These are phyloP conservation scores for Papiliotrema flavescens DNA, from an alignment of 1,284 basidiomycete species.

Conservation along the genomic window DNA sequence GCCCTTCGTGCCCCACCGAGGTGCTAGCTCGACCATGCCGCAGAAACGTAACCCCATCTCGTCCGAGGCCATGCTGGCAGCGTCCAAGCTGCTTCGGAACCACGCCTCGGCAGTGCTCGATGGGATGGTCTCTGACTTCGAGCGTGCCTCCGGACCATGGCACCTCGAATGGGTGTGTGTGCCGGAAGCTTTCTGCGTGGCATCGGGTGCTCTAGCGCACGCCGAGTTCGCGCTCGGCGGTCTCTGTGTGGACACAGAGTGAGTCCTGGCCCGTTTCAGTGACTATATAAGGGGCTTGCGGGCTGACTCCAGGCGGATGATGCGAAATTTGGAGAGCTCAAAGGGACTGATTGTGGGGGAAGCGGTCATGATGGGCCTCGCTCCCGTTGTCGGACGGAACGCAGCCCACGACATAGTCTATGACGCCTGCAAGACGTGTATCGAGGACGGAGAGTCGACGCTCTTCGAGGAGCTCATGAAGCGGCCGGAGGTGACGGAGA, in stretches of 20 bases:
- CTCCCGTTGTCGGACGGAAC: conserved; percentile 3
- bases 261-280: background rate
- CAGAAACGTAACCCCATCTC: conserved; percentile 11
- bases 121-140: conserved; percentile 7
- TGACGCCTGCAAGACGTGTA: conserved; percentile 7
- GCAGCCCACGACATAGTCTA: conserved; percentile 9
- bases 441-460: conserved; percentile 4
- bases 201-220: conserved; percentile 1
- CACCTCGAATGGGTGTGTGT: conserved; percentile 8
- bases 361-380: conserved; percentile 9
- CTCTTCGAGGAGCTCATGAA: background rate
- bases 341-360: conserved; percentile 7
- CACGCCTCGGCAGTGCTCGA: conserved; percentile 4
- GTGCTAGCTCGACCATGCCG: conserved; percentile 8
- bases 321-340: conserved; percentile 4
- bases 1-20: conserved; percentile 10
- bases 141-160: conserved; percentile 10
- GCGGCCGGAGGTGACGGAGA: conserved; percentile 1
- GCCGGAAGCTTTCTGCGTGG: conserved; percentile 5
- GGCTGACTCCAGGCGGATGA: background rate
- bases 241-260: conserved; percentile 4
- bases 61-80: conserved; percentile 6
- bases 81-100: conserved; percentile 3
- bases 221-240: conserved; percentile 4
- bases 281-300: no score